Evolutionary conservation across 495 filamentous ascomycete species (phyloP), one percentile per base, ranked within the genome.

Genomic region (Cercophora samala): DNA sequence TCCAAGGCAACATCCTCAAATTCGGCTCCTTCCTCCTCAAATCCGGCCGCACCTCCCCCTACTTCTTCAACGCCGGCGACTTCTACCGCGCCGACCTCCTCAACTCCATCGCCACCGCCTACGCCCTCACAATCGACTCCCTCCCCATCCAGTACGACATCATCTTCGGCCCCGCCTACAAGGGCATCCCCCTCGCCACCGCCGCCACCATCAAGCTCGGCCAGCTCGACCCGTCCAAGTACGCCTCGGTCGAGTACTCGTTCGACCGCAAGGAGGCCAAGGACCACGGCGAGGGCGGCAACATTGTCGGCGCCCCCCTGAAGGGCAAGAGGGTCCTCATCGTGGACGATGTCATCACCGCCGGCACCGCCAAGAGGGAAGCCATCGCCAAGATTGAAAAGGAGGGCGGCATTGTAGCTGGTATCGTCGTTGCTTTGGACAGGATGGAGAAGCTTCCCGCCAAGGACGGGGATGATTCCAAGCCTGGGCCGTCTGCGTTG

Each of bases 201-300:
- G 83, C 89, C 3, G 88, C 91, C 8, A 82, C 88, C 51, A 85
- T 87, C 73, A 87, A 90, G 71, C 83, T 97, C 3, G 84, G 84
- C 64, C 82, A 86, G 67, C 78, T 92, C 5, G 88, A 91, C 68
- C 75, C 79, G 8, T 71, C 71, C 32, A 79, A 75, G 55, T 92
- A 83, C 69, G 81, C 78, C 15, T 68, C 80, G n/a, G 80, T 88
- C 55, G 89, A 85, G 73, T 97, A 97, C 80, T 88, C 86, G 29
- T 97, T 94, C 84, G 93, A 98, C 82, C 88, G 95, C 71, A 99
- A 97, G 78, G 94, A 99, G 76, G 88, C 86, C 68, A 98, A 98
- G 81, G 88, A 89, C 70, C 94, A 97, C 78, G 94, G 95, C 42
- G 95, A 99, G 77, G 93, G 93, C 54, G 94, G 95, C 24, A 89